Conservation (phyloP, 2,329 filamentous ascomycete genomes). For the Arthrobotrys megalospora region DNA sequence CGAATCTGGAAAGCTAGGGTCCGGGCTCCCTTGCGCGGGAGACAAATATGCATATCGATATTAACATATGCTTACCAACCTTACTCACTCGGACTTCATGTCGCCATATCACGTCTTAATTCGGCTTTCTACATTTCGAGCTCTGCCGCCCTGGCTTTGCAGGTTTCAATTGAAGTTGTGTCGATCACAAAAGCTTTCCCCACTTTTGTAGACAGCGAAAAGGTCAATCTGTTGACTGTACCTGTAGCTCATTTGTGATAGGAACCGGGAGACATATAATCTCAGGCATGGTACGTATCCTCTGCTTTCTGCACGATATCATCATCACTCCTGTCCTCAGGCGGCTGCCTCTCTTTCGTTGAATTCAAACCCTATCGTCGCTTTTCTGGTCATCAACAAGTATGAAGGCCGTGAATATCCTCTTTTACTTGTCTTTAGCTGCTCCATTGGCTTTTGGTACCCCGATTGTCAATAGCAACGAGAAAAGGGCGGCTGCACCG, state of each 20-base stretch:
- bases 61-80: constrained; percentile 24
- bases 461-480: constrained; percentile 29
- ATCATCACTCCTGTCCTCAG: background rate
- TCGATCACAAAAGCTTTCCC: constrained; percentile 25
- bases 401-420: constrained; percentile 38
- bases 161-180: constrained; percentile 7
- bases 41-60: constrained; percentile 4
- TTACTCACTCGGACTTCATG: constrained; percentile 13
- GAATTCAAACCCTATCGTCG: background rate
- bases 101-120: constrained; percentile 57
- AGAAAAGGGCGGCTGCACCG: constrained; percentile 27
- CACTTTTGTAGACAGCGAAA: constrained; percentile 8
- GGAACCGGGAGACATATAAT: constrained; percentile 37
- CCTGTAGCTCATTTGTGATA: background rate
- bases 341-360: background rate
- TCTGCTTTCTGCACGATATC: constrained; percentile 8
- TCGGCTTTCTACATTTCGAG: background rate
- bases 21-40: constrained; percentile 1
- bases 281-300: constrained; percentile 36
- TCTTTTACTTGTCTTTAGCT: constrained; percentile 25
- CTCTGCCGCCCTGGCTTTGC: constrained; percentile 22
- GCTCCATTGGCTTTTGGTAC: constrained; percentile 10
- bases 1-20: constrained; percentile 17
- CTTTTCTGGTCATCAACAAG: background rate
- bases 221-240: background rate